Conservation (phyloP, 805 yeast genomes). For the Candida maesae region DNA sequence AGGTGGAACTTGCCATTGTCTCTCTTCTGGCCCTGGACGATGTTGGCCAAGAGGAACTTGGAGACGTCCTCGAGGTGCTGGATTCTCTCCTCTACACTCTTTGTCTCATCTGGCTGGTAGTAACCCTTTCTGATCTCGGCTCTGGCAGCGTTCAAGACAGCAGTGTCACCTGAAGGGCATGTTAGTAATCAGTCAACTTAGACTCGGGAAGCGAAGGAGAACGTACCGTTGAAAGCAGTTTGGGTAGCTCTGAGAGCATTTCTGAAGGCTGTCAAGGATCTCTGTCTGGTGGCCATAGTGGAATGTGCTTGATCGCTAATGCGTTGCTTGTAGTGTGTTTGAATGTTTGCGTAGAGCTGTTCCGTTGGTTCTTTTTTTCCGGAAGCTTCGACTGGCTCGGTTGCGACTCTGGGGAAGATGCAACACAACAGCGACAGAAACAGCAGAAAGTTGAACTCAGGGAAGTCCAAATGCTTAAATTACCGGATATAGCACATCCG, state of each 20-base stretch:
- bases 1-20: slow-evolving; percentile 45
- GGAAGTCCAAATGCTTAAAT: too few relatives aligned
- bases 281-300: slow-evolving; percentile 17
- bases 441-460: too few relatives aligned
- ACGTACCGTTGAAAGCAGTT: slow-evolving; percentile 47
- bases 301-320: too few relatives aligned
- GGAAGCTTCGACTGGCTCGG: slow-evolving; percentile 1
- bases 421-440: too few relatives aligned
- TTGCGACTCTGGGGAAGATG: too few relatives aligned
- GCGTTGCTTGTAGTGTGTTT: too few relatives aligned
- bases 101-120: slow-evolving; percentile 44
- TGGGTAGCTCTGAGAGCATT: slow-evolving; percentile 63
- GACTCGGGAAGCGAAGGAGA: too few relatives aligned
- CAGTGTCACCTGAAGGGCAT: slow-evolving; percentile 27
- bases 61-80: slow-evolving; percentile 68
- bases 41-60: slow-evolving; percentile 59
- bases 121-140: slow-evolving; percentile 53
- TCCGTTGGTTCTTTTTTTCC: background rate
- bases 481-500: too few relatives aligned
- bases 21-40: slow-evolving; percentile 76
- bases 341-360: background rate
- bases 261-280: slow-evolving; percentile 55
- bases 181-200: slow-evolving; percentile 17
- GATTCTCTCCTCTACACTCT: slow-evolving; percentile 46
- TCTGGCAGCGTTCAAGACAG: slow-evolving; percentile 57